phyloP scores from a whole-genome alignment of 768 basidiomycete species.

The Dendrothele bispora region DNA sequence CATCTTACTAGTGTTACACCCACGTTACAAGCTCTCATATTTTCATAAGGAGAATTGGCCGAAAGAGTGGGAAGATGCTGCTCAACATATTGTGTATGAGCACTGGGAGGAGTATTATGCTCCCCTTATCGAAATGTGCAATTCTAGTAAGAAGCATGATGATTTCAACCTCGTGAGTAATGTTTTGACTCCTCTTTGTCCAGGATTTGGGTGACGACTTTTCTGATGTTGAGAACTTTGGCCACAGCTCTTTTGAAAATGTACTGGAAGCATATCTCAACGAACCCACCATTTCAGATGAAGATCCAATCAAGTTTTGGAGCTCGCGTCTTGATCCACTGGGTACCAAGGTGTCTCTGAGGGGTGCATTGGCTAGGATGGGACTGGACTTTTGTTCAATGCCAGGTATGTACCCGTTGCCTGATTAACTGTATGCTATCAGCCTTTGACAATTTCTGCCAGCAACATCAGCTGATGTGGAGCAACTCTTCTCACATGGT shows the following conservation, averaged over 20 bases:
- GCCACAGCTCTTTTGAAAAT: background rate
- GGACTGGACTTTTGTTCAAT: background rate
- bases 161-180: background rate
- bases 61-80: slow-evolving; percentile 15
- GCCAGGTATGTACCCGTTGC: too few species aligned
- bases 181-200: background rate
- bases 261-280: background rate
- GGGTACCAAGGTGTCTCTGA: background rate
- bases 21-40: slow-evolving; percentile 17
- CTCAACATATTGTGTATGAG: slow-evolving; percentile 4
- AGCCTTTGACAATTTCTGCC: background rate
- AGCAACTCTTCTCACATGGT: slow-evolving; percentile 12
- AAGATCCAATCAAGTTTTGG: background rate
- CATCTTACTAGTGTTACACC: slow-evolving; percentile 17
- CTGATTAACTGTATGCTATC: background rate
- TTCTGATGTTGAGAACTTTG: background rate
- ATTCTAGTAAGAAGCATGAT: background rate
- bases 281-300: background rate
- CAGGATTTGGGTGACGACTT: background rate
- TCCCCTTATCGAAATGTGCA: background rate
- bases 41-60: slow-evolving; percentile 13
- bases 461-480: slow-evolving; percentile 12
- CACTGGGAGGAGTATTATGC: slow-evolving; percentile 11
- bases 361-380: slow-evolving; percentile 2
- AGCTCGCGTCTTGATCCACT: background rate